These are phyloP conservation scores for Monascus purpureus DNA, from an alignment of 495 filamentous ascomycete species.

Conservation along the genomic window DNA sequence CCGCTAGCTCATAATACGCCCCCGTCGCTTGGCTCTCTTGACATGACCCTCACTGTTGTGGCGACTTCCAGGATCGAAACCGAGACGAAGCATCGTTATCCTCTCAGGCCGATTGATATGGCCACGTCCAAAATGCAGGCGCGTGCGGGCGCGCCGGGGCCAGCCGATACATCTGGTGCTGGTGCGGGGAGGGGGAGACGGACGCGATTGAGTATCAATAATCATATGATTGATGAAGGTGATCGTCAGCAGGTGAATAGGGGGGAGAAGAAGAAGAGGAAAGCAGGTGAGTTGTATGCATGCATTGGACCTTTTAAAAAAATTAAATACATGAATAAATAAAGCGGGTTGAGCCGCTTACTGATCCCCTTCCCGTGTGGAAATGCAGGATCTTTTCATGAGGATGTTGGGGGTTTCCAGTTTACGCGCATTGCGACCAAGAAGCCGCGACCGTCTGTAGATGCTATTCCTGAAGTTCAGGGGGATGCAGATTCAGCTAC, in stretches of 20 bases:
- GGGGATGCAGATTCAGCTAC: background rate
- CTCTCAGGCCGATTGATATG: conserved; percentile 29
- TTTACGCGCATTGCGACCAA: conserved; percentile 36
- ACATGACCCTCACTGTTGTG: conserved; percentile 33
- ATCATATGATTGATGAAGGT: conserved; percentile 7
- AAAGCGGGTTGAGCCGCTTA: too few relatives aligned
- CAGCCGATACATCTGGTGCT: conserved; percentile 13
- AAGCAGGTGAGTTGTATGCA: conserved; percentile 31
- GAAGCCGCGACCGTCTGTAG: conserved; percentile 22
- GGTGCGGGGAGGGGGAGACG: conserved; percentile 17
- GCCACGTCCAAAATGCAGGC: conserved; percentile 29
- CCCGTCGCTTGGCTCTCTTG: background rate
- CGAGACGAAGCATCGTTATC: conserved; percentile 32
- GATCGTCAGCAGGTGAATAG: conserved; percentile 6
- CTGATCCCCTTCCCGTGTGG: too few relatives aligned
- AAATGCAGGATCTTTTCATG: conserved; percentile 34
- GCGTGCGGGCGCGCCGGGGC: too few relatives aligned
- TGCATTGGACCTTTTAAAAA: background rate
- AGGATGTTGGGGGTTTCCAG: conserved; percentile 41
- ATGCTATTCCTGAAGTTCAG: conserved; percentile 12
- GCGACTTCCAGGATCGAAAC: conserved; percentile 16
- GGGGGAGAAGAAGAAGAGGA: conserved; percentile 24
- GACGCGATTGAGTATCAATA: conserved; percentile 27
- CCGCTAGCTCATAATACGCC: too few relatives aligned
- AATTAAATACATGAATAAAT: too few relatives aligned